Evolutionary conservation across 2,329 filamentous ascomycete genomes (phyloP), one percentile per base, ranked within the genome.

Genomic region (Fusarium mundagurra): DNA sequence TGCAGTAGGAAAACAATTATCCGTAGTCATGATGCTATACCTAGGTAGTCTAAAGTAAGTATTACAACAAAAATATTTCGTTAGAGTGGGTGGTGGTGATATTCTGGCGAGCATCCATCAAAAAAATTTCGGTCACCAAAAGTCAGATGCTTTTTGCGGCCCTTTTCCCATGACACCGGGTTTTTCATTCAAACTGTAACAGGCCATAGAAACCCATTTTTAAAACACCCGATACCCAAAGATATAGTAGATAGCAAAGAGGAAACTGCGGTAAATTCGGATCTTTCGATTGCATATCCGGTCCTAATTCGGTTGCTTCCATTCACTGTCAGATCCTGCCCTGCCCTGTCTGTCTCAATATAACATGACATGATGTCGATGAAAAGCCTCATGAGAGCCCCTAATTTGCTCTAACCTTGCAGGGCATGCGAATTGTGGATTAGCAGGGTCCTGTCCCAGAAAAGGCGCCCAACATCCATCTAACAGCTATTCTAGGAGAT

Each of bases 131-230:
- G 45, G 54, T 57, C 67, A 50, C 59, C 44, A 59, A 29, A 53
- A 62, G 72, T 74, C 72, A 73, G 72, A 73, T 74, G 72, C 72
- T 74, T 74, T 71, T 73, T 58, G 39, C 72, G 72, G 72, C 72
- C 72, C 72, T 63, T 74, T 75, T 74, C 38, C 63, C 68, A 71
- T 73, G 59, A 55, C 71, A 75, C 64, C 72, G 72, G 68, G 61
- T 51, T 64, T 74, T 48, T 58, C 72, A 61, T 69, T 43, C 29
- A 39, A 41, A 36, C 41, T 41, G 53, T 36, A 74, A 72, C 72
- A 75, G 58, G 48, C 58, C 72, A 73, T 63, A 43, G 41, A 58
- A 73, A 53, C 61, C 71, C 61, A 61, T 70, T 68, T 67, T 69
- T 69, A 67, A 70, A 71, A 60, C 64, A 50, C 54, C 43, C 62